A percentile compares a stretch with the other conserved stretches of the same genome.
Conservation (phyloP, 768 basidiomycete genomes). For the Lactifluus echinatus region DNA sequence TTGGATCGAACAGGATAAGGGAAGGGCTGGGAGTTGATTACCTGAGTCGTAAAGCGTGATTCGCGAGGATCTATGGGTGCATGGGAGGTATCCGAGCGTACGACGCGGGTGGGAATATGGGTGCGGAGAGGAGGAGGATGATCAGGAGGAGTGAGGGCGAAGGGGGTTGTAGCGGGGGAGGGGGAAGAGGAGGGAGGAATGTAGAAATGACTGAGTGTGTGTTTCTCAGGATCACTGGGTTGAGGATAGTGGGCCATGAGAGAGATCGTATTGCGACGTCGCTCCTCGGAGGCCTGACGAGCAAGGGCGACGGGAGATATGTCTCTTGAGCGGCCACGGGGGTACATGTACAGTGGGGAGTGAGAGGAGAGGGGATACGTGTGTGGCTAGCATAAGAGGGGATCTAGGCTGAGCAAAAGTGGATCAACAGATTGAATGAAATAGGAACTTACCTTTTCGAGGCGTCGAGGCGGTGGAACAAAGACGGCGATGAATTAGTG, state of each 20-base stretch:
- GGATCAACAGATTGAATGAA: background rate
- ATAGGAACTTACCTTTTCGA: constrained; percentile 2
- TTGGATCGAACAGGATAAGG: constrained; percentile 3
- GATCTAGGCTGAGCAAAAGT: background rate
- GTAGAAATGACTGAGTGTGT: background rate
- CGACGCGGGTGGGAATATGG: background rate
- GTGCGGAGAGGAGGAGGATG: constrained; percentile 10
- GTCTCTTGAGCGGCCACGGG: constrained; percentile 19
- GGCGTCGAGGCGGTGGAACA: background rate
- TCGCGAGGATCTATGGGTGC: constrained; percentile 15
- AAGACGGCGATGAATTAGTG: background rate
- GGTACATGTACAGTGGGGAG: constrained; percentile 1
- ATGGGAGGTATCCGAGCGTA: background rate
- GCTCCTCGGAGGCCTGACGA: constrained; percentile 21
- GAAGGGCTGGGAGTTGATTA: background rate
- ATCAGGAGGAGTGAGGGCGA: constrained; percentile 15
- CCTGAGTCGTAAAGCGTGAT: background rate
- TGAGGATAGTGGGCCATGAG: constrained; percentile 13
- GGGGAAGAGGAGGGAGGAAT: constrained; percentile 4
- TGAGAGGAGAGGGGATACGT: background rate
- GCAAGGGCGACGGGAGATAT: constrained; percentile 20
- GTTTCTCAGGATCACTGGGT: constrained; percentile 13
- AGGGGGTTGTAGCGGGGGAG: constrained; percentile 4
- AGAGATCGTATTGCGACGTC: constrained; percentile 2
- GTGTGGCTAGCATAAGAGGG: background rate